phyloP scores from a whole-genome alignment of 331 rosid species.

The Arachis monticola region DNA sequence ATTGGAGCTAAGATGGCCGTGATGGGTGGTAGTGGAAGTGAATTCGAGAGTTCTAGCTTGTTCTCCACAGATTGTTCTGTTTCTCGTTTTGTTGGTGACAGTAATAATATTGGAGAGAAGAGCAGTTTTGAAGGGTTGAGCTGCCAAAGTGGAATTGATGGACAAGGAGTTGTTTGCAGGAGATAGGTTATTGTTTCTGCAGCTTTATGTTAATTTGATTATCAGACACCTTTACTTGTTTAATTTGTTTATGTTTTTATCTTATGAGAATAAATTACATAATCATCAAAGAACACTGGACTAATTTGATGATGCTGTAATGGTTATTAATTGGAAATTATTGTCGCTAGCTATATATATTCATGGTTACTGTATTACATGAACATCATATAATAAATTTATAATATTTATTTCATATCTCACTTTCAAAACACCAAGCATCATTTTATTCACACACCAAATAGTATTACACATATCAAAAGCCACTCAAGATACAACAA shows the following conservation, averaged over 20 bases:
- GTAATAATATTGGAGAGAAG: background rate
- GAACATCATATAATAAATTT: background rate
- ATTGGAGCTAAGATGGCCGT: conserved; percentile 45
- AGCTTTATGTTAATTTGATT: too few species aligned
- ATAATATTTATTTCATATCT: background rate
- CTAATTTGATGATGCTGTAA: conserved; percentile 14
- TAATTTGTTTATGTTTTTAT: background rate
- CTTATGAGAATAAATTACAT: background rate
- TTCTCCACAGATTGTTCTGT: conserved; percentile 46
- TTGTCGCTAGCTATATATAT: background rate
- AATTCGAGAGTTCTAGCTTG: conserved; percentile 40
- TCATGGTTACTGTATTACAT: background rate
- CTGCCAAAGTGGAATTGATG: conserved; percentile 49
- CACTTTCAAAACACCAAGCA: background rate
- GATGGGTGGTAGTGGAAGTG: conserved; percentile 47
- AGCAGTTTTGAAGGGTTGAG: conserved; percentile 24
- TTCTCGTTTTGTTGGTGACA: conserved; percentile 34
- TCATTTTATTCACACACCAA: too few species aligned
- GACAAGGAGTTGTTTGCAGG: conserved; percentile 61
- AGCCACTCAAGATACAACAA: background rate
- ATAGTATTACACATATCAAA: background rate
- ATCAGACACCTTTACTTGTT: background rate
- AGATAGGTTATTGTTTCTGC: conserved; percentile 22
- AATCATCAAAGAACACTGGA: background rate
- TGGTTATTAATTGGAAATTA: background rate